Conservation (phyloP, 2,329 filamentous ascomycete species). For the Fusarium verticillioides region DNA sequence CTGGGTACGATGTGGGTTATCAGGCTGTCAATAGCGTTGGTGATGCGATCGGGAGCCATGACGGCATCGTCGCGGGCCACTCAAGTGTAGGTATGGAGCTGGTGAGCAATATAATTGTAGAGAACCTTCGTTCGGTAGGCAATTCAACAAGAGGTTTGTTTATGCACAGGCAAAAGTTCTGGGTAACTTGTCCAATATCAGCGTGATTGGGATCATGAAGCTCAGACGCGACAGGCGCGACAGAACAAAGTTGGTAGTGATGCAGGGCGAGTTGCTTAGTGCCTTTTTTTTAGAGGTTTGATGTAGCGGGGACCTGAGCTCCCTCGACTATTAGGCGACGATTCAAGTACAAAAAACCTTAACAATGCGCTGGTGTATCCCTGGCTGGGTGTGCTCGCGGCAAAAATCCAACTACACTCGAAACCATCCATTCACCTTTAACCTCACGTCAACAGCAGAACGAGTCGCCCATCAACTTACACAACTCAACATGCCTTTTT, state of each 20-base stretch:
- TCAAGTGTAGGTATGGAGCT: not conserved
- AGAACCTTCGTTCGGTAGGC: not conserved
- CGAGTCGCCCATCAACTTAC: constrained; percentile 53
- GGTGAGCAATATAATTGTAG: not conserved
- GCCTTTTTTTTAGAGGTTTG: not conserved
- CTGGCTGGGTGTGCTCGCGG: constrained; percentile 42
- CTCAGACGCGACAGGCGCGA: constrained; percentile 46
- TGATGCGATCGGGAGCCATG: constrained; percentile 75
- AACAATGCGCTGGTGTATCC: constrained; percentile 32
- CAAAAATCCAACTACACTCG: constrained; percentile 52
- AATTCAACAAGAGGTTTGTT: not conserved
- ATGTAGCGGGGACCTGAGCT: constrained; percentile 37
- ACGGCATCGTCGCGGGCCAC: constrained; percentile 57
- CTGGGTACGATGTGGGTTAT: constrained; percentile 78
- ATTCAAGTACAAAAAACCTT: constrained; percentile 43
- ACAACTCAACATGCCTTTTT: constrained; percentile 54
- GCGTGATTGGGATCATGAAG: constrained; percentile 14
- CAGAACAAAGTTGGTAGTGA: constrained; percentile 35
- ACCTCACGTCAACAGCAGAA: constrained; percentile 43
- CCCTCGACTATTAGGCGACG: not conserved
- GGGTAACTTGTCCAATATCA: not conserved
- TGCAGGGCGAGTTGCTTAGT: constrained; percentile 33
- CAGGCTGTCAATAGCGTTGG: constrained; percentile 81
- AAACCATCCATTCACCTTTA: constrained; percentile 44
- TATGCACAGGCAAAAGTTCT: not conserved